A percentile compares a stretch with the other conserved stretches of the same genome.
Evolutionary conservation across 805 yeast species (phyloP).

Genomic region (Starmerella tilneyi): DNA sequence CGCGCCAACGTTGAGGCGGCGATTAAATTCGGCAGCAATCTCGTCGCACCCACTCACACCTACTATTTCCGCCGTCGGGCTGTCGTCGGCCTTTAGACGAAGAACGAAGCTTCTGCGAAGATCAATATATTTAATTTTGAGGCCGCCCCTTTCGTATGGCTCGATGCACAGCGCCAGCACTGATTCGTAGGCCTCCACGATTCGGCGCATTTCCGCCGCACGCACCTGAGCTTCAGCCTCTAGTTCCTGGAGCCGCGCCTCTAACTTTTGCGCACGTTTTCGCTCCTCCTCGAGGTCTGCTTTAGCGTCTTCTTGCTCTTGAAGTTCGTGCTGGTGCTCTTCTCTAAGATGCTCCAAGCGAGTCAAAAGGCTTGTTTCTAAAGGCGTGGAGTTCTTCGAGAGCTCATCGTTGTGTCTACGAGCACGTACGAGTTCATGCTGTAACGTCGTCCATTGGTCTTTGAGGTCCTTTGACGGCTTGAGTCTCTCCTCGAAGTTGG

Average conservation of each 20-base stretch:
- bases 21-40: neutral
- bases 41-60: constrained; percentile 6
- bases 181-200: neutral
- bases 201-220: neutral
- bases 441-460: neutral
- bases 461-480: neutral
- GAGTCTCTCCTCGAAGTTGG: neutral
- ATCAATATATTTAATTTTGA: neutral
- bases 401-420: constrained; percentile 3
- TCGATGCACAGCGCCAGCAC: constrained; percentile 1
- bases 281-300: neutral
- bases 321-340: constrained; percentile 1
- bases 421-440: neutral
- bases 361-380: neutral
- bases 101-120: constrained; percentile 2
- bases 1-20: constrained; percentile 3
- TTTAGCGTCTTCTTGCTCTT: neutral
- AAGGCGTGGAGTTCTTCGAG: neutral
- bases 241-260: neutral
- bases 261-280: neutral
- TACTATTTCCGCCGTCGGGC: neutral
- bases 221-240: neutral
- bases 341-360: neutral
- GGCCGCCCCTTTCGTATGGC: neutral
- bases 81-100: neutral